Base-by-base conservation (phyloP, 495 filamentous ascomycete species). In the Penicillium manginii region DNA sequence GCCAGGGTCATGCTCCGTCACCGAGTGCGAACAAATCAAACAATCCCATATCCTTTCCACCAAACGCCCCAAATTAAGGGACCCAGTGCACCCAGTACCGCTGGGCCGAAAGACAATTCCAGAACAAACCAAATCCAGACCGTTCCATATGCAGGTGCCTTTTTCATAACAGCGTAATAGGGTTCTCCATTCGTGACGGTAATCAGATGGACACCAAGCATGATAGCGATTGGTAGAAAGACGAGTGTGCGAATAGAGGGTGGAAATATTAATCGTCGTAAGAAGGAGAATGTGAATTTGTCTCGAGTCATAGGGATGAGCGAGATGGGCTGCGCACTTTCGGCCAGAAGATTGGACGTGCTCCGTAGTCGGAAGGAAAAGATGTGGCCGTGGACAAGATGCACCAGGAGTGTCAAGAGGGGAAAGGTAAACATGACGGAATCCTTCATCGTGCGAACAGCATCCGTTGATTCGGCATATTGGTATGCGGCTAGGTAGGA, bases 41-140 rank as follows among this genome's bases (percentile, higher is more conserved):
- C 11, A 63, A 78, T 77, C 8, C 77, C 78, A 76, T 93, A 97
- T 2, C 88, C 91, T 59, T 83, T 84, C 73, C 79, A 86, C 82
- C 85, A 89, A 9, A 77, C 67, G 4, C 89, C 79, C 78, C 88
- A 98, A 1, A 71, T 73, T 62, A 78, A 54, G 3, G 78, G 78
- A 3, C 78, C 83, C 40, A 91, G 77, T 10, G 79, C 73, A 9
- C 82, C 72, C 31, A 81, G 69, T 8, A 86, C 67, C 1, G 91
- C 89, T 50, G 81, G 86, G 2, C 80, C 71, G 53, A 96, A 77
- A n/a, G 88, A 76, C 75, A 97, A 83, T 74, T 98, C 94, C 48
- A 97, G 77, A 33, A 97, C 86, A 17, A 88, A 87, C 94, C 93
- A 98, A 14, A 98, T 84, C 93, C 93, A 97, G 18, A 97, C 70